A percentile compares a stretch with the other conserved stretches of the same genome.
Conservation (phyloP, 2,329 filamentous ascomycete genomes). For the Fusarium miscanthi region DNA sequence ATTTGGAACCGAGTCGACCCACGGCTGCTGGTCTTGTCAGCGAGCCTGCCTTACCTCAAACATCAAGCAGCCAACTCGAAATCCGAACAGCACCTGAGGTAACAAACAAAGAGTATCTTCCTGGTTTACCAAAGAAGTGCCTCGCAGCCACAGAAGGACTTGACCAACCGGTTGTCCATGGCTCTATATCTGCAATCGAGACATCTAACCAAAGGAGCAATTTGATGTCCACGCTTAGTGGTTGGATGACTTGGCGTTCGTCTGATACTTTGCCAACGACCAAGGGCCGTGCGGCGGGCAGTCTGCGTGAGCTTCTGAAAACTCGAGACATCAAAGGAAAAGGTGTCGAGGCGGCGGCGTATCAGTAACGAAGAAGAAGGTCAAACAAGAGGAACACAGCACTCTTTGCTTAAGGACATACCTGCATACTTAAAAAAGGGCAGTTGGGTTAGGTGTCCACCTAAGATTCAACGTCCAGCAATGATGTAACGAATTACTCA, state of each 20-base stretch:
- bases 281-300: conserved; percentile 65
- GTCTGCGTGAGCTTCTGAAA: conserved; percentile 64
- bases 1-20: conserved; percentile 47
- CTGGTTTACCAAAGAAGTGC: conserved; percentile 27
- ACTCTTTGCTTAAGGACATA: conserved; percentile 36
- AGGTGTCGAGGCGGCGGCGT: conserved; percentile 40
- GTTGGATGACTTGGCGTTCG: conserved; percentile 60
- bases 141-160: conserved; percentile 35
- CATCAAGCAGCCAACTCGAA: conserved; percentile 63
- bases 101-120: conserved; percentile 36
- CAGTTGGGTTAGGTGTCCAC: background rate
- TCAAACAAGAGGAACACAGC: conserved; percentile 43
- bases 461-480: conserved; percentile 26
- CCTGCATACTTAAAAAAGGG: background rate
- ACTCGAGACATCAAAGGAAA: conserved; percentile 52
- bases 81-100: conserved; percentile 54
- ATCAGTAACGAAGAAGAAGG: conserved; percentile 5
- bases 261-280: conserved; percentile 37
- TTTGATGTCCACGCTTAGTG: conserved; percentile 54
- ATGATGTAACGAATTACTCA: conserved; percentile 39
- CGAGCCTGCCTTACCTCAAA: conserved; percentile 67
- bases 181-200: conserved; percentile 44
- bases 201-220: conserved; percentile 42
- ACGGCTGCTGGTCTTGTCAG: conserved; percentile 61
- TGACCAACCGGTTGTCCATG: conserved; percentile 44